Percentiles rank a stretch among this genome's conserved stretches.
Conservation (phyloP, 2,329 filamentous ascomycete genomes). For the Zymoseptoria ardabiliae region DNA sequence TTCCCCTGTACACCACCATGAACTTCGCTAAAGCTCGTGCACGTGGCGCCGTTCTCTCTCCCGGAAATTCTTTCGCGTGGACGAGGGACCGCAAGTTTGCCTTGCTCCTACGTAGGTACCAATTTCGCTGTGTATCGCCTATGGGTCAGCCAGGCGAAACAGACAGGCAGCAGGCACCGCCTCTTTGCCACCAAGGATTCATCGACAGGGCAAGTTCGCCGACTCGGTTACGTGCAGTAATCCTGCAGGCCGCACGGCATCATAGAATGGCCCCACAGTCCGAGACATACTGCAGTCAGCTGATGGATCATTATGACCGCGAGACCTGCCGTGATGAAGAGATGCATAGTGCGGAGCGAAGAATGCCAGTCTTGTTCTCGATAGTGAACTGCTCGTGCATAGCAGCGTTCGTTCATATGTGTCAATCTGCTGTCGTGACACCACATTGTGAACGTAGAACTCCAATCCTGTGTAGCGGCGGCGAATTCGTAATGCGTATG, state of each 20-base stretch:
- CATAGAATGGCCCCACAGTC: not conserved
- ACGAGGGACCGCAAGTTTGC: not conserved
- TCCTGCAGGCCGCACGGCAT: not conserved
- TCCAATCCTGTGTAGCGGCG: not conserved
- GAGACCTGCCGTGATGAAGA: not conserved
- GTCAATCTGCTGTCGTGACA: not conserved
- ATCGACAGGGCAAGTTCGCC: not conserved
- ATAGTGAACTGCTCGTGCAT: not conserved
- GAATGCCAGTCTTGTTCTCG: not conserved
- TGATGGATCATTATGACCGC: not conserved
- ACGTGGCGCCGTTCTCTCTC: no score
- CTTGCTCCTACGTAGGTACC: not conserved
- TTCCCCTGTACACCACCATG: not conserved
- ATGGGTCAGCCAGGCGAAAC: not conserved
- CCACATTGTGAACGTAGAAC: not conserved
- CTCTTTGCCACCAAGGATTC: not conserved
- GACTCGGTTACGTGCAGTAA: not conserved
- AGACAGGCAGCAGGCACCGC: not conserved
- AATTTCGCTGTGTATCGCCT: no score
- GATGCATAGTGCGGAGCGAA: not conserved
- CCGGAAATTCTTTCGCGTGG: not conserved
- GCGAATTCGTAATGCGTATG: not conserved
- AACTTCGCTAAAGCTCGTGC: no score
- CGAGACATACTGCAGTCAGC: not conserved
- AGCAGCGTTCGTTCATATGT: not conserved